Base-by-base conservation (phyloP, 106 monocot genomes). In the Gastrodia elata region DNA sequence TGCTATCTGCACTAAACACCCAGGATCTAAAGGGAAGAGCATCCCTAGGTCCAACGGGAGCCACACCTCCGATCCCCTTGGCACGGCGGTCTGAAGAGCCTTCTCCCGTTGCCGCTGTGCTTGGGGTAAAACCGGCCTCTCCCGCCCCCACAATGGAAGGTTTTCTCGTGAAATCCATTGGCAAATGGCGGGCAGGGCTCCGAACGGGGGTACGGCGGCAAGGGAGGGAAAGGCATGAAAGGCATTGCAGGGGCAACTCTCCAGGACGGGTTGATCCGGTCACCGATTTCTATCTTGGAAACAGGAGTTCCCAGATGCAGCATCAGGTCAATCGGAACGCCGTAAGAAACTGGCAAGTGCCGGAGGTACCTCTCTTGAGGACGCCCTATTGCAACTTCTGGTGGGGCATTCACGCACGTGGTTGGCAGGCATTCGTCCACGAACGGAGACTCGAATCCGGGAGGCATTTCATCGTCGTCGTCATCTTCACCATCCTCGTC, bases 141-240 rank as follows among this genome's bases (percentile, higher is more conserved):
- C 56, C 46, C 58, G 15, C 39, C 5, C 32, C 20, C 58, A 20
- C 18, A 68, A 9, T 49, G 37, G 14, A 52, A 68, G 13, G 59
- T 71, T 24, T 8, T 34, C 37, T 48, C 71, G 15, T 14, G 16
- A 4, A 8, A 64, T 37, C 22, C 27, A 65, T 46, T n/a, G n/a
- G 37, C 57, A 18, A 55, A 68, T 67, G 38, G 27, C 38, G 49
- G 8, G 65, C 24, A 28, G 32, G 65, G 55, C 28, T 77, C 74
- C 55, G 65, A 67, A 9, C 86, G 68, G 25, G 91, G 91, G 73
- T 84, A 77, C 56, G 85, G 68, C 0, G 95, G 95, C 42, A 96
- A 65, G 32, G 95, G 91, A 36, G 91, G 91, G 72, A 89, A 96
- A 65, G 91, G 89, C 74, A 89, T 73, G 64, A 95, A 95, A 57